Evolutionary conservation across 441 rosid species (phyloP).

Genomic region (Corymbia citriodora): DNA sequence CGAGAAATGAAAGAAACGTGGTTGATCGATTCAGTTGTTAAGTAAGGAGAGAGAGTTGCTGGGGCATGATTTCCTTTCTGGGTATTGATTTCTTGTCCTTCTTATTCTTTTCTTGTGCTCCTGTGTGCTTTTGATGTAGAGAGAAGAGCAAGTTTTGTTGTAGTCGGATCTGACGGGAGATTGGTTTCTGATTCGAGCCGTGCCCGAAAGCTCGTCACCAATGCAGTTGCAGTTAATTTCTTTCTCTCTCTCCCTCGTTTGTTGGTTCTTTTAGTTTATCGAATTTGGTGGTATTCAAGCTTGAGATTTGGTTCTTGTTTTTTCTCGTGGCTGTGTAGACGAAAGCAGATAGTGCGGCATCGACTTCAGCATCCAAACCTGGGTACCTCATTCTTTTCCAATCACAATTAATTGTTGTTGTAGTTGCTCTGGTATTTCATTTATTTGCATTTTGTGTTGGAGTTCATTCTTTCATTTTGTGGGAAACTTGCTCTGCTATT

Average conservation of each 20-base stretch:
- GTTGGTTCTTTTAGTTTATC: background rate
- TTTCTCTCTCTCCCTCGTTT: background rate
- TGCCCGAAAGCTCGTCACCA: conserved; percentile 31
- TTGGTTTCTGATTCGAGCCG: conserved; percentile 26
- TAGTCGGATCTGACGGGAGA: conserved; percentile 51
- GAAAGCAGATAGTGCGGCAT: conserved; percentile 34
- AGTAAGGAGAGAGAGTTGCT: background rate
- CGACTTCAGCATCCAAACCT: conserved; percentile 44
- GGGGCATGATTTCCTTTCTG: background rate
- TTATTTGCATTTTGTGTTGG: background rate
- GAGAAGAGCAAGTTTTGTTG: conserved; percentile 30
- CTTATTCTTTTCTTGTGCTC: background rate
- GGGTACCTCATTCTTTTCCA: conserved; percentile 32
- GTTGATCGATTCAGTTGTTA: background rate
- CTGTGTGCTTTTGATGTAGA: conserved; percentile 20
- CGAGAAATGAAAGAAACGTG: background rate
- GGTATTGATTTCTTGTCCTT: background rate
- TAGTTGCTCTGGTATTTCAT: background rate
- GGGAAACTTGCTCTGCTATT: background rate
- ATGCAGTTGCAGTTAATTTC: conserved; percentile 60
- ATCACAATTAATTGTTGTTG: background rate
- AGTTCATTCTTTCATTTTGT: background rate
- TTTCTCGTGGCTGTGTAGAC: conserved; percentile 27
- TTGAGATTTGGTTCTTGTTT: background rate
- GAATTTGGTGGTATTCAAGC: background rate